A percentile compares a stretch with the other conserved stretches of the same genome.
Conservation (phyloP, 345 rosid genomes). For the Balakata baccata region DNA sequence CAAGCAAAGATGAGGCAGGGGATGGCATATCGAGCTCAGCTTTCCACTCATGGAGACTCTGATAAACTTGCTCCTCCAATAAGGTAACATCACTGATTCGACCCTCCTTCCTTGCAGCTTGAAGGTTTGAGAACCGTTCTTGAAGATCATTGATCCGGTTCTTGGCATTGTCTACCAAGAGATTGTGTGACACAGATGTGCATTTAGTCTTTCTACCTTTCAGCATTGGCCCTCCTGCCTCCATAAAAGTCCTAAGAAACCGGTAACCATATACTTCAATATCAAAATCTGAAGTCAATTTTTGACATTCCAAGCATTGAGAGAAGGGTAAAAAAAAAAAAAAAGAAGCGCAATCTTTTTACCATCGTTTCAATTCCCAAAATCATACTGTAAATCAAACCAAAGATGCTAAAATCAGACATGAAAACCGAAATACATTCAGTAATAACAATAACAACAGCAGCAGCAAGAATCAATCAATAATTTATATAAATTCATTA, state of each 20-base stretch:
- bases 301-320: neutral
- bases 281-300: constrained; percentile 2
- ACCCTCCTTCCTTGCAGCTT: constrained; percentile 62
- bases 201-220: constrained; percentile 46
- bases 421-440: neutral
- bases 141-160: constrained; percentile 56
- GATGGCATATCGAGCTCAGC: constrained; percentile 62
- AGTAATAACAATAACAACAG: neutral
- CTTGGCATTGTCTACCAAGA: constrained; percentile 54
- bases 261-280: neutral
- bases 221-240: constrained; percentile 31
- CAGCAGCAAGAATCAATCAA: neutral
- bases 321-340: neutral
- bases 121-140: constrained; percentile 52
- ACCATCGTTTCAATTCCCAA: neutral
- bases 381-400: neutral
- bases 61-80: constrained; percentile 67
- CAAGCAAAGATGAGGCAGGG: constrained; percentile 63
- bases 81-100: constrained; percentile 43
- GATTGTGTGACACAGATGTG: constrained; percentile 45
- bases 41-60: constrained; percentile 64
- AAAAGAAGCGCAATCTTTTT: neutral
- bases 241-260: neutral
- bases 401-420: neutral
- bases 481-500: neutral